These are phyloP conservation scores for Globisporangium canariense DNA, from an alignment of 352 stramenopile genomes.

Conservation along the genomic window DNA sequence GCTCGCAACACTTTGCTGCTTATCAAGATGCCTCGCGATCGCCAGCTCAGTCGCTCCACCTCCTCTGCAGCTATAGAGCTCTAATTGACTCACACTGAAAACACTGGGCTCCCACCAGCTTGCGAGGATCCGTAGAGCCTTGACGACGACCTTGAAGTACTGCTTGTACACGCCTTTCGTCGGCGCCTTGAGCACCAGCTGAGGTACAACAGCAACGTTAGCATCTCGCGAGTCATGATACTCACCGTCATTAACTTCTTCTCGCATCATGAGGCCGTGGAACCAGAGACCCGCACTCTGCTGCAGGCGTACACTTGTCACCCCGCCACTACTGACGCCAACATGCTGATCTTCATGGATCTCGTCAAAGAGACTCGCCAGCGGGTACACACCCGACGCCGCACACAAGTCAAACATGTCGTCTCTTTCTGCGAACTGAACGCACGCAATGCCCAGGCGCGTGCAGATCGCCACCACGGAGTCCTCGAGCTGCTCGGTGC, in stretches of 20 bases:
- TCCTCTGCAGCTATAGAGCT: conserved; percentile 36
- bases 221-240: neutral
- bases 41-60: conserved; percentile 45
- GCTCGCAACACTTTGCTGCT: neutral
- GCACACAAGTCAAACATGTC: conserved; percentile 47
- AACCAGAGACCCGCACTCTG: conserved; percentile 40
- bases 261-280: conserved; percentile 20
- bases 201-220: conserved; percentile 27
- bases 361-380: conserved; percentile 56
- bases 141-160: conserved; percentile 53
- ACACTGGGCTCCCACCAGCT: conserved; percentile 29
- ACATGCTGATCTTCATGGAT: conserved; percentile 30
- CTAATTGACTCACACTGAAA: neutral
- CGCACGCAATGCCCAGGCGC: conserved; percentile 45
- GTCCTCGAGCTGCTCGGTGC: conserved; percentile 39
- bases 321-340: conserved; percentile 29
- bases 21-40: conserved; percentile 25
- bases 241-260: neutral
- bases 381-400: conserved; percentile 28
- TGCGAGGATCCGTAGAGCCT: conserved; percentile 51
- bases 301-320: conserved; percentile 33
- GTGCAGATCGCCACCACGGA: conserved; percentile 42
- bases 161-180: conserved; percentile 67
- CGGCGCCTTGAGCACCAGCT: conserved; percentile 51
- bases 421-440: conserved; percentile 52